Evolutionary conservation across 2,329 filamentous ascomycete genomes (phyloP).

Genomic region (Cladosporium sp.): DNA sequence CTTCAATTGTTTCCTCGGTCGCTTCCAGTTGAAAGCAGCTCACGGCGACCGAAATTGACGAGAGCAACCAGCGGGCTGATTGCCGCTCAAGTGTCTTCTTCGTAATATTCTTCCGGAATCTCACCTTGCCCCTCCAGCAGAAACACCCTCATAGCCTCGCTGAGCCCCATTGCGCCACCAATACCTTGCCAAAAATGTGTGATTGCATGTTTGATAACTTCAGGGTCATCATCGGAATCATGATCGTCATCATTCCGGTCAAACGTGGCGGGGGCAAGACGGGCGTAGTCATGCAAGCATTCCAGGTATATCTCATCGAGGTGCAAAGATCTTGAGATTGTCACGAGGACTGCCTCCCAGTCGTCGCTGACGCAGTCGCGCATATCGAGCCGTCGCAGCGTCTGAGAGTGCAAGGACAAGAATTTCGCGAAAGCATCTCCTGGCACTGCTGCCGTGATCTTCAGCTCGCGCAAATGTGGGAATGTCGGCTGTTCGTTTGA

Average conservation of each 20-base stretch:
- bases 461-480: not conserved
- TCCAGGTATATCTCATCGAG: conserved; percentile 20
- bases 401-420: not conserved
- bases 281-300: conserved; percentile 16
- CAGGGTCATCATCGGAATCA: not conserved
- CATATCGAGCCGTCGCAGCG: not conserved
- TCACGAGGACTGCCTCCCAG: conserved; percentile 1
- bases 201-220: not conserved
- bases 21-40: too few relatives aligned
- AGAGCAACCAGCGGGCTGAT: too few relatives aligned
- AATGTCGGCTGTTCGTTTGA: not conserved
- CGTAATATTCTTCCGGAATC: conserved; percentile 4
- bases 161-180: conserved; percentile 11
- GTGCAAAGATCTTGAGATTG: conserved; percentile 16
- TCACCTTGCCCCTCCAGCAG: conserved; percentile 11
- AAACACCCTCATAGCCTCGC: conserved; percentile 15
- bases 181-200: conserved; percentile 12
- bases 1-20: too few relatives aligned
- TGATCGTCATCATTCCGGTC: not conserved
- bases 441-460: not conserved
- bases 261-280: not conserved
- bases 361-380: not conserved
- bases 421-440: not conserved
- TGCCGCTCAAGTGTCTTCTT: too few relatives aligned
- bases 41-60: too few relatives aligned